These are phyloP conservation scores for Hordeum marinum DNA, from an alignment of 176 grass and related monocot genomes.

Conservation along the genomic window DNA sequence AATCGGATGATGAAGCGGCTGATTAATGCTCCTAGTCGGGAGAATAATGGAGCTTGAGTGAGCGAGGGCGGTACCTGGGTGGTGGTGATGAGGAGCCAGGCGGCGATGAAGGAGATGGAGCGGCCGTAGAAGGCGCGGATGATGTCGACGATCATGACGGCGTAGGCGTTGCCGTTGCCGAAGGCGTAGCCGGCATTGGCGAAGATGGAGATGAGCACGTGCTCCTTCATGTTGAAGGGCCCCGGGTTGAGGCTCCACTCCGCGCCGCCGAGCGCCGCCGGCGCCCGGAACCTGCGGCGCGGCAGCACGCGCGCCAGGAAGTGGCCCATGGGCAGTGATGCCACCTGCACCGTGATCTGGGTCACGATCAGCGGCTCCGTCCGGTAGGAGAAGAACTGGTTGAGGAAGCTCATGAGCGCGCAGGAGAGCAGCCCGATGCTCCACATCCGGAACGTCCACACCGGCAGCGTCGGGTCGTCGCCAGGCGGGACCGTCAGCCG, in stretches of 20 bases:
- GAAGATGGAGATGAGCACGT: conserved; percentile 97
- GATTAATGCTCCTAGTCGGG: too few relatives aligned
- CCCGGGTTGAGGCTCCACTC: conserved; percentile 84
- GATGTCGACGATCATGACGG: conserved; percentile 70
- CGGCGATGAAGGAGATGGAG: conserved; percentile 60
- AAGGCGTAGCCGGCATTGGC: conserved; percentile 87
- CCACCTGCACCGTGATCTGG: conserved; percentile 85
- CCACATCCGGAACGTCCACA: conserved; percentile 98
- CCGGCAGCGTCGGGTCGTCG: conserved; percentile 77
- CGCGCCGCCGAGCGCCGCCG: conserved; percentile 12
- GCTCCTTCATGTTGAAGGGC: conserved; percentile 98
- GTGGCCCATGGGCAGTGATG: conserved; percentile 72
- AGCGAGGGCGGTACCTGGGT: conserved; percentile 51
- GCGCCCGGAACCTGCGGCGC: conserved; percentile 3
- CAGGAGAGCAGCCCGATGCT: conserved; percentile 59
- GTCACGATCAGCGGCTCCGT: conserved; percentile 84
- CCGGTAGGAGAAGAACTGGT: conserved; percentile 94
- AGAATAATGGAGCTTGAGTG: too few relatives aligned
- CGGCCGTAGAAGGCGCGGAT: conserved; percentile 72
- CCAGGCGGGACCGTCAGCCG: conserved; percentile 53
- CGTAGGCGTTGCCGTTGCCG: conserved; percentile 71
- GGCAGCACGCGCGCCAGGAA: conserved; percentile 66
- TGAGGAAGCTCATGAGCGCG: conserved; percentile 75
- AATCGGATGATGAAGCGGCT: too few relatives aligned
- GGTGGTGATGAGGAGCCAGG: conserved; percentile 80